Evolutionary conservation across 2,329 filamentous ascomycete species (phyloP).

Genomic region (Tolypocladium inflatum): DNA sequence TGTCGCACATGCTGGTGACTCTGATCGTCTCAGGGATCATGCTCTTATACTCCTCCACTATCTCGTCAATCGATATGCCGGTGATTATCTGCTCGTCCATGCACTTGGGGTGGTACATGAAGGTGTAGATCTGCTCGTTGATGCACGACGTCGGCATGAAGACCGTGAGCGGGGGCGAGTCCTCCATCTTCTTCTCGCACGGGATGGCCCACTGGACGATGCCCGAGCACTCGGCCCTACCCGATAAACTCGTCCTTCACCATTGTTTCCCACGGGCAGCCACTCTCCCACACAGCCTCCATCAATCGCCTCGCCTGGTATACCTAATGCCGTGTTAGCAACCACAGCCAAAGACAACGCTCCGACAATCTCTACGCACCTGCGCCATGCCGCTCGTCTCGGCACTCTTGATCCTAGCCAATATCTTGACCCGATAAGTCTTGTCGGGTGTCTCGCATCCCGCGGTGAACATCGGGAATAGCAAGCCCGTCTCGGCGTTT

Average conservation of each 20-base stretch:
- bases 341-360: background rate
- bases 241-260: conserved; percentile 61
- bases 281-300: conserved; percentile 59
- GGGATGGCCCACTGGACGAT: no score
- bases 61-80: no score
- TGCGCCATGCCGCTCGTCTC: conserved; percentile 71
- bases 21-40: no score
- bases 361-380: conserved; percentile 31
- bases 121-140: no score
- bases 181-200: no score
- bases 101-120: no score
- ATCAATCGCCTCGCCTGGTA: conserved; percentile 53
- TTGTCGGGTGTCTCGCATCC: conserved; percentile 60
- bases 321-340: conserved; percentile 28
- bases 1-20: no score
- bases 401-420: conserved; percentile 55
- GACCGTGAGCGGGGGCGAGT: no score
- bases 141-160: no score
- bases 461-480: conserved; percentile 78
- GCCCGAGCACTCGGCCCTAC: conserved; percentile 17
- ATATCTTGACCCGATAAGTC: conserved; percentile 47
- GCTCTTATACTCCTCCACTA: no score
- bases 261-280: conserved; percentile 58
- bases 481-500: conserved; percentile 62
- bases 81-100: no score